Evolutionary conservation across 2,329 filamentous ascomycete genomes (phyloP), one percentile per base, ranked within the genome.

Genomic region (Cephalotrichum gorgonifer): DNA sequence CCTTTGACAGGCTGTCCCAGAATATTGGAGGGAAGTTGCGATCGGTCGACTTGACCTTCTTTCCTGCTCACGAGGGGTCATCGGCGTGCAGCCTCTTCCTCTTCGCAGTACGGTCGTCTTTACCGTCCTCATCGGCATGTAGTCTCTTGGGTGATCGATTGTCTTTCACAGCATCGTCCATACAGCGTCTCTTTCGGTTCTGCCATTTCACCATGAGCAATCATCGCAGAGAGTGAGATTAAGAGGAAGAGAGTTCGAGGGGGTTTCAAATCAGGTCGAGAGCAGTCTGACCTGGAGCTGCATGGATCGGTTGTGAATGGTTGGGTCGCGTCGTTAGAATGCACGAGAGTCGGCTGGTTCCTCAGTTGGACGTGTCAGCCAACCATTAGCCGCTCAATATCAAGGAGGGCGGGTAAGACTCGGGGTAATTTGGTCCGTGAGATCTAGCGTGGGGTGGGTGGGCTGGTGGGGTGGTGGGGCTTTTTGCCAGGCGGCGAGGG

Each of bases 1-100:
- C 33, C 33, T 47, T 47, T 15, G 44, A 47, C 12, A 47, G 44
- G 6, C 22, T 27, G 23, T 47, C 44, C 15, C n/a, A 47, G 44
- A 47, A 47, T 17, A 31, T n/a, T 17, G 44, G 45, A 39, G 28
- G 15, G 15, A 25, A 7, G 44, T 33, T 3, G 23, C n/a, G 12
- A 25, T 28, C 25, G 7, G 27, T 33, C 43, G 43, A 22, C 27
- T 15, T 45, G 27, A 33, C 11, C 17, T 45, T 35, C 43, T 35
- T 45, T 45, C 17, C 31, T 28, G 43, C 27, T 33, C 28, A 28
- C 17, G 22, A n/a, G 17, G 43, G 27, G 22, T 45, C 7, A 22
- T 35, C 22, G 17, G 11, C 17, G 17, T 23, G 28, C 33, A 9
- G 43, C 25, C 43, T 45, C 28, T 33, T 45, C 25, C 43, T 35